Base-by-base conservation (phyloP, 2,329 filamentous ascomycete genomes). In the Colletotrichum truncatum region DNA sequence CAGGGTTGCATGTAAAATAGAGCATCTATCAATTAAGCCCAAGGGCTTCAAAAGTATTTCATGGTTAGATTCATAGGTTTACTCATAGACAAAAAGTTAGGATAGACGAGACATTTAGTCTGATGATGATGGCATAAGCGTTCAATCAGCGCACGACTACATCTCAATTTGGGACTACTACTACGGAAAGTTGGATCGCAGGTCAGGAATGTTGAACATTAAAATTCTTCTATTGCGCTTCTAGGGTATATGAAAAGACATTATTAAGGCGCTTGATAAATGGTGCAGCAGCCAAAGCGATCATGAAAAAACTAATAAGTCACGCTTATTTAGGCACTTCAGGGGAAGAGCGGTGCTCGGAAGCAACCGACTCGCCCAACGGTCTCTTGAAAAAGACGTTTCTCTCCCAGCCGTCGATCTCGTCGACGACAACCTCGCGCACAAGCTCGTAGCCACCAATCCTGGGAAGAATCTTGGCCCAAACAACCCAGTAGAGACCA, bases 361-460 rank as follows among this genome's bases (percentile, higher is more conserved):
- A 66, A 3, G 57, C 4, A 14, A 66, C 36, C 9, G 63, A 30
- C 41, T 56, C 57, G 38, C 66, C 67, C n/a, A 69, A 51, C 7
- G 85, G 83, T 66, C 79, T 73, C 62, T 73, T 80, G 2, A 80
- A 75, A 70, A 89, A 89, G 3, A 85, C 80, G 57, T 78, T 86
- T 30, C 85, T 79, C 69, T 88, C 87, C 89, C 89, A 91, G 2
- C 89, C 88, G 72, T 91, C 88, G 41, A 86, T 81, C 0, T 81
- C 81, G 66, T 88, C 85, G 7, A 90, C 74, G 2, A 82, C 73
- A 0, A 78, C 81, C 74, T 89, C 84, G 60, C 84, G 81, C 3
- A 87, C 80, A 9, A 91, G 79, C 69, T 86, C 80, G 70, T 91
- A 88, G 0, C 72, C 71, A 12, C 85, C 85, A 30, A 87, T 66